A percentile compares a stretch with the other conserved stretches of the same genome.
phyloP scores from a whole-genome alignment of 1,284 basidiomycete genomes.

The Testicularia cyperi region DNA sequence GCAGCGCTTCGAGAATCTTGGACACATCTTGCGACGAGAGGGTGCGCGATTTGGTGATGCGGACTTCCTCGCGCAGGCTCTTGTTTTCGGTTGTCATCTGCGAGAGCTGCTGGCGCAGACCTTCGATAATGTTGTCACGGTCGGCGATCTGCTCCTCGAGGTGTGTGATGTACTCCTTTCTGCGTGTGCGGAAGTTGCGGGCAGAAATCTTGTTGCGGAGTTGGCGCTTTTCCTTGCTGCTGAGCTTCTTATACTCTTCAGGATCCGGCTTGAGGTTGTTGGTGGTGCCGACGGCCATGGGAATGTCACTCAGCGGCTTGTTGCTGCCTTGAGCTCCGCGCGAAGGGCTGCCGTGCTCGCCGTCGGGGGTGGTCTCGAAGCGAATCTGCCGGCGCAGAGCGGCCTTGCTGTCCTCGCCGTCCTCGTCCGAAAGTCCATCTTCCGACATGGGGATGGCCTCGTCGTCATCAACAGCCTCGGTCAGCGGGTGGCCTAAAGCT shows the following conservation, averaged over 20 bases:
- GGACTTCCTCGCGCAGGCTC: slow-evolving; percentile 66
- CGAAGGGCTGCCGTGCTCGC: background rate
- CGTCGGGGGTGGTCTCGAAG: background rate
- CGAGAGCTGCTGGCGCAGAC: slow-evolving; percentile 81
- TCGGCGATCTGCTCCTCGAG: slow-evolving; percentile 91
- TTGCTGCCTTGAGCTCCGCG: slow-evolving; percentile 8
- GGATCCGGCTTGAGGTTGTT: slow-evolving; percentile 67
- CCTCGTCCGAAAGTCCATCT: slow-evolving; percentile 32
- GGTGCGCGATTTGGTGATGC: slow-evolving; percentile 68
- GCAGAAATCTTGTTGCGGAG: slow-evolving; percentile 95
- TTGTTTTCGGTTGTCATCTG: slow-evolving; percentile 78
- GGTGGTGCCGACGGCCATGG: slow-evolving; percentile 29
- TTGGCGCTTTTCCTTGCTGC: slow-evolving; percentile 92
- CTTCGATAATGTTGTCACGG: slow-evolving; percentile 83
- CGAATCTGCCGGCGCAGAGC: slow-evolving; percentile 1
- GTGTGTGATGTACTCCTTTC: slow-evolving; percentile 92
- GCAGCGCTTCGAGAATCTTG: slow-evolving; percentile 69
- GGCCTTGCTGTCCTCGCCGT: slow-evolving; percentile 18
- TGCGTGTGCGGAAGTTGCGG: slow-evolving; percentile 85
- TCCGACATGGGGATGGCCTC: slow-evolving; percentile 31
- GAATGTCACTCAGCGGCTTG: slow-evolving; percentile 30
- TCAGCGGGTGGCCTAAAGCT: slow-evolving; percentile 4
- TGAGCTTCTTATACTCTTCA: slow-evolving; percentile 93
- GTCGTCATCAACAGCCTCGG: slow-evolving; percentile 5
- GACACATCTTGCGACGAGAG: slow-evolving; percentile 44